phyloP scores from a whole-genome alignment of 768 basidiomycete genomes.

The Mycena olivaceomarginata region DNA sequence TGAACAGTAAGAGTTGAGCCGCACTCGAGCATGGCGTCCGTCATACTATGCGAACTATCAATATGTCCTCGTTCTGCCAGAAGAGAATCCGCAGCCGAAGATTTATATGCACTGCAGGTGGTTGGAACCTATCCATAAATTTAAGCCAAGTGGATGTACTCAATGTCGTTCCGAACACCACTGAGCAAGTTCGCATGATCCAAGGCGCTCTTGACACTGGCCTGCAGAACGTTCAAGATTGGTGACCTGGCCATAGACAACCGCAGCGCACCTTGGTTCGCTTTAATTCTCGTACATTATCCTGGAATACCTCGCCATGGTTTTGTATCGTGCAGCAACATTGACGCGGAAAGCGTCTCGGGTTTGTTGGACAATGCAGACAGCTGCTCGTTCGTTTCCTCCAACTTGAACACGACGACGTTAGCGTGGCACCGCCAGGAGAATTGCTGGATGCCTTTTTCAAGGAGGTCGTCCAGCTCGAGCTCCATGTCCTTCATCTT shows the following conservation, averaged over 20 bases:
- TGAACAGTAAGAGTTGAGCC: conserved; percentile 49
- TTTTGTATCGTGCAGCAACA: conserved; percentile 93
- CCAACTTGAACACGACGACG: conserved; percentile 72
- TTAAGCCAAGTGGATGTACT: conserved; percentile 69
- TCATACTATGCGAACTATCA: conserved; percentile 96
- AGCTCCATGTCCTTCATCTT: conserved; percentile 89
- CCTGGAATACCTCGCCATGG: conserved; percentile 92
- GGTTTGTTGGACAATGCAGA: conserved; percentile 79
- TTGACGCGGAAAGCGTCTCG: conserved; percentile 85
- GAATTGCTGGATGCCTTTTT: conserved; percentile 75
- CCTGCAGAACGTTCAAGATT: conserved; percentile 59
- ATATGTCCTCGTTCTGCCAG: conserved; percentile 92
- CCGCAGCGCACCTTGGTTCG: conserved; percentile 84
- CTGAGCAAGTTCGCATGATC: conserved; percentile 92
- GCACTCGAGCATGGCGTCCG: conserved; percentile 92
- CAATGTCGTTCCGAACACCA: conserved; percentile 96
- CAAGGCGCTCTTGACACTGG: conserved; percentile 87
- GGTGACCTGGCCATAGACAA: too few species aligned
- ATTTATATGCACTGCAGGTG: conserved; percentile 87
- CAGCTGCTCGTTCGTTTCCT: conserved; percentile 91
- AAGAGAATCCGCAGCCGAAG: conserved; percentile 90
- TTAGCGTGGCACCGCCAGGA: conserved; percentile 33
- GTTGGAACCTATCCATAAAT: background rate
- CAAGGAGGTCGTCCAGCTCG: conserved; percentile 90
- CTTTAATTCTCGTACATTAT: conserved; percentile 89